Evolutionary conservation across 306 rosid species (phyloP).

Genomic region (Gleditsia sinensis): DNA sequence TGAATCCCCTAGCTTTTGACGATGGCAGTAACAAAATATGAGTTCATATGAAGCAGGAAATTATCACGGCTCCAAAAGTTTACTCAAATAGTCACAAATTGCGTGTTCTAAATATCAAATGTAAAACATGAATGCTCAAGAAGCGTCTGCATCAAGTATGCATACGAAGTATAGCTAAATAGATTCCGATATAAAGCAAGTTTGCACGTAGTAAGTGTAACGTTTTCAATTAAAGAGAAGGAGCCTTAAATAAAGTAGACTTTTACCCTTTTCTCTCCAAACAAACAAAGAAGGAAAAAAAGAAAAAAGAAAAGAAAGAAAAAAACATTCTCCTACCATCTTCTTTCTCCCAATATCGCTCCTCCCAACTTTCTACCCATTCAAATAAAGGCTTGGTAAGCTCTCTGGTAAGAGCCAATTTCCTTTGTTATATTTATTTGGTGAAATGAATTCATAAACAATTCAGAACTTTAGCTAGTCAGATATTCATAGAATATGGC

Average conservation of each 20-base stretch:
- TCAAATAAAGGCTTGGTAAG: not conserved
- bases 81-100: not conserved
- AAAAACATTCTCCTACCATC: not conserved
- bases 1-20: slow-evolving; percentile 44
- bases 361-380: not conserved
- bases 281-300: not conserved
- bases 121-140: not conserved
- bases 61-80: not conserved
- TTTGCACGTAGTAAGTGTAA: not conserved
- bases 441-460: not conserved
- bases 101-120: slow-evolving; percentile 20
- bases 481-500: not conserved
- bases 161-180: slow-evolving; percentile 1
- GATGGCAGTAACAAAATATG: slow-evolving; percentile 4
- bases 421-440: not conserved
- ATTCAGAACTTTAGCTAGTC: not conserved
- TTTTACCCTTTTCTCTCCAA: not conserved
- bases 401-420: too few species aligned
- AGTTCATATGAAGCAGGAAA: slow-evolving; percentile 29
- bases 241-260: not conserved
- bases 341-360: not conserved
- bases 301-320: too few species aligned
- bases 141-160: slow-evolving; percentile 17
- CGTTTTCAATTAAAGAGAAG: not conserved
- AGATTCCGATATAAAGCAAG: not conserved